A percentile compares a stretch with the other conserved stretches of the same genome.
These are phyloP conservation scores for Exophiala mesophila DNA, from an alignment of 2,329 filamentous ascomycete species.

Conservation along the genomic window DNA sequence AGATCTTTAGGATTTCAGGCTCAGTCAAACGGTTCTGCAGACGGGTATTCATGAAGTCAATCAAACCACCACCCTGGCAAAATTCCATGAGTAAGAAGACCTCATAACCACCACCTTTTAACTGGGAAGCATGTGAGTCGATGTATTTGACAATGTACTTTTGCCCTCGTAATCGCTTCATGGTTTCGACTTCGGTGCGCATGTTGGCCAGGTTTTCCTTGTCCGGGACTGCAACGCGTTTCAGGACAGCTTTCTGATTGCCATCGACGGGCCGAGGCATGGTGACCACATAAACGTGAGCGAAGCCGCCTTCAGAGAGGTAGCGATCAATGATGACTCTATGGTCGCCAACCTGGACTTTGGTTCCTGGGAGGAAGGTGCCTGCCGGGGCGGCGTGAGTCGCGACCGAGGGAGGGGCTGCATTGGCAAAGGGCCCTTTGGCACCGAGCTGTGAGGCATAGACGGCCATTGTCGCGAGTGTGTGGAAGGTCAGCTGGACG, in stretches of 20 bases:
- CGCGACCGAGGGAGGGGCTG: conserved; percentile 30
- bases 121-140: conserved; percentile 93
- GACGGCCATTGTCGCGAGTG: conserved; percentile 20
- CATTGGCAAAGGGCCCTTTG: conserved; percentile 19
- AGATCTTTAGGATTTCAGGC: conserved; percentile 95
- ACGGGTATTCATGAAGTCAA: conserved; percentile 99
- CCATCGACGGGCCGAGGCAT: conserved; percentile 71
- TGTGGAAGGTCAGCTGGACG: not conserved
- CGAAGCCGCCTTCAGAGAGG: conserved; percentile 95
- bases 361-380: conserved; percentile 88
- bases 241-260: conserved; percentile 77
- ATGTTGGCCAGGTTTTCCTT: conserved; percentile 92
- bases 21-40: conserved; percentile 94
- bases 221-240: conserved; percentile 93
- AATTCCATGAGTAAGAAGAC: conserved; percentile 98
- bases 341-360: conserved; percentile 92
- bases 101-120: conserved; percentile 90
- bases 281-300: conserved; percentile 95
- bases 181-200: conserved; percentile 98
- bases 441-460: conserved; percentile 23
- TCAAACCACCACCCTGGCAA: conserved; percentile 88
- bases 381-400: conserved; percentile 54
- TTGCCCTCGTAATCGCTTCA: conserved; percentile 99
- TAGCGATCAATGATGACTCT: conserved; percentile 94
- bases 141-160: conserved; percentile 95